Percentiles rank a stretch among this genome's conserved stretches.
phyloP scores from a whole-genome alignment of 2,329 filamentous ascomycete species.

The Nemania diffusa region DNA sequence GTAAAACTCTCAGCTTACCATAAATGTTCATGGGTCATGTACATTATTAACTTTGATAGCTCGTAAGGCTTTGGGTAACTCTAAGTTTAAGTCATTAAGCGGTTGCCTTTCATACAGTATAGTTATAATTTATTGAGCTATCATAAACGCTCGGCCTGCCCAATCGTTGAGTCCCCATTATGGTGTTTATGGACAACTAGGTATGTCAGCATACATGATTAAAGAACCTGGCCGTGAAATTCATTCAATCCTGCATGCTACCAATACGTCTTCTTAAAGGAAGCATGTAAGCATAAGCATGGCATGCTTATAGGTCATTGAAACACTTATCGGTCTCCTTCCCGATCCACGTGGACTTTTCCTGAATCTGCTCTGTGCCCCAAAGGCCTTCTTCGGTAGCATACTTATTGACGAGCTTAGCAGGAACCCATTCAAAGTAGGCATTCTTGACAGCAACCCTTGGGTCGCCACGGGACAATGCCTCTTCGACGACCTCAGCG shows the following conservation, averaged over 20 bases:
- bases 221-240: not conserved
- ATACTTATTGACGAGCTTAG: conserved; percentile 62
- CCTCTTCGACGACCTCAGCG: conserved; percentile 31
- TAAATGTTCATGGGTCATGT: too few relatives aligned
- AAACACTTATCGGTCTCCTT: conserved; percentile 57
- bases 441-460: conserved; percentile 57
- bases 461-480: conserved; percentile 23
- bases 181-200: too few relatives aligned
- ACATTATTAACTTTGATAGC: too few relatives aligned
- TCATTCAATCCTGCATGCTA: not conserved
- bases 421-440: conserved; percentile 71
- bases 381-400: conserved; percentile 64
- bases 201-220: too few relatives aligned
- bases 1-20: too few relatives aligned
- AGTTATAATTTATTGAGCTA: too few relatives aligned
- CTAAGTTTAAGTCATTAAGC: too few relatives aligned
- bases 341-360: conserved; percentile 52
- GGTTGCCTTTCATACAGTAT: too few relatives aligned
- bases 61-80: too few relatives aligned
- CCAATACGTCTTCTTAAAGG: not conserved
- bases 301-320: conserved; percentile 51
- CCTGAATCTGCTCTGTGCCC: conserved; percentile 52
- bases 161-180: too few relatives aligned
- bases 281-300: not conserved
- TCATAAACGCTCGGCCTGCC: too few relatives aligned